These are phyloP conservation scores for Jaltomata sinuosa DNA, from an alignment of 257 asterid species.

Conservation along the genomic window DNA sequence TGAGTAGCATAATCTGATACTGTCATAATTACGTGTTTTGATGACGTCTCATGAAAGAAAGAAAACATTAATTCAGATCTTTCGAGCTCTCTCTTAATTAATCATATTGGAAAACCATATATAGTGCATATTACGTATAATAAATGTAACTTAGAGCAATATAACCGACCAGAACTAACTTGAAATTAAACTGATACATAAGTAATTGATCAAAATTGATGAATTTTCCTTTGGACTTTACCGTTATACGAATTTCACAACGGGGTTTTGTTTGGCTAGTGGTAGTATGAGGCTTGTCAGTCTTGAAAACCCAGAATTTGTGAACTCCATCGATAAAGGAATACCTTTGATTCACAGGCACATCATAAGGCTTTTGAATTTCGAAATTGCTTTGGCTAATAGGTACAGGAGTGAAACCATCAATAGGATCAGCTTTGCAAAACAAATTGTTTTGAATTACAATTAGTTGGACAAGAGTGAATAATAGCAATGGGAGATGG, in stretches of 20 bases:
- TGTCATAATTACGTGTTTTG: background rate
- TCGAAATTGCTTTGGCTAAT: background rate
- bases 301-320: slow-evolving; percentile 8
- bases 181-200: too few species aligned
- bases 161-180: too few species aligned
- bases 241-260: slow-evolving; percentile 7
- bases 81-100: background rate
- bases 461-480: background rate
- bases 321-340: slow-evolving; percentile 9
- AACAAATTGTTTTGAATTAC: background rate
- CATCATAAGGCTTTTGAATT: slow-evolving; percentile 12
- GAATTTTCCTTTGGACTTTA: background rate
- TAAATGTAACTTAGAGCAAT: background rate
- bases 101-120: background rate
- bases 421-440: background rate
- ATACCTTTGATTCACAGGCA: slow-evolving; percentile 9
- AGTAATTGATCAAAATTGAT: background rate
- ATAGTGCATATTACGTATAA: too few species aligned
- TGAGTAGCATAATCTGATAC: too few species aligned
- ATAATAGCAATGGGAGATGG: background rate
- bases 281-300: slow-evolving; percentile 13
- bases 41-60: background rate
- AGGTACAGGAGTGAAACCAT: background rate
- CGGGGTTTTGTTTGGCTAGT: slow-evolving; percentile 12
- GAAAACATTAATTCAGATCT: background rate